Percentiles rank a stretch among this genome's conserved stretches.
Conservation (phyloP, 345 rosid genomes). For the Salix udensis region DNA sequence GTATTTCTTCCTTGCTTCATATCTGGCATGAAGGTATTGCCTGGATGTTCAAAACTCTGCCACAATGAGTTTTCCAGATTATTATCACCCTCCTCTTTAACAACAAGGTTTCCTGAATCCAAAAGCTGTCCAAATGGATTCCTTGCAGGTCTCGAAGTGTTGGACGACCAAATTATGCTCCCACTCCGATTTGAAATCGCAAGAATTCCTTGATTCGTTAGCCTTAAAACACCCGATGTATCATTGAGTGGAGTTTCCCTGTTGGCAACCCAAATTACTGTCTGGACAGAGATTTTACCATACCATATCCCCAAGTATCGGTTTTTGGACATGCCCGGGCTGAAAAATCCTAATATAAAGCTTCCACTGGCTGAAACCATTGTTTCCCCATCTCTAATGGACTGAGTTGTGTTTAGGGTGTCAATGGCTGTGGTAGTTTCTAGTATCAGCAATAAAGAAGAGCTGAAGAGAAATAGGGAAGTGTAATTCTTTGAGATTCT, state of each 20-base stretch:
- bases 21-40: neutral
- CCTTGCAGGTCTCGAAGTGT: too few relatives aligned
- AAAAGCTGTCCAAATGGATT: neutral
- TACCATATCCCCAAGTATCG: neutral
- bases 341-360: neutral
- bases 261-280: too few relatives aligned
- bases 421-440: neutral
- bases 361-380: neutral
- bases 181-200: too few relatives aligned
- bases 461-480: neutral
- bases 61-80: neutral
- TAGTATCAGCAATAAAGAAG: neutral
- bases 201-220: too few relatives aligned
- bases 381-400: neutral
- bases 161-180: too few relatives aligned
- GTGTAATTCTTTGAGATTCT: neutral
- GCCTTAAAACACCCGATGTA: too few relatives aligned
- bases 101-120: neutral
- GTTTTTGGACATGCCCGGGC: neutral
- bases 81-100: neutral
- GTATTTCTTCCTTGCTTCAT: neutral
- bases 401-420: constrained; percentile 1
- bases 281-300: neutral
- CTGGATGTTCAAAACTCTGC: constrained; percentile 4
- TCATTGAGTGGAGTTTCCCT: too few relatives aligned